phyloP scores from a whole-genome alignment of 2,329 filamentous ascomycete genomes.

The Bipolaris zeicola region DNA sequence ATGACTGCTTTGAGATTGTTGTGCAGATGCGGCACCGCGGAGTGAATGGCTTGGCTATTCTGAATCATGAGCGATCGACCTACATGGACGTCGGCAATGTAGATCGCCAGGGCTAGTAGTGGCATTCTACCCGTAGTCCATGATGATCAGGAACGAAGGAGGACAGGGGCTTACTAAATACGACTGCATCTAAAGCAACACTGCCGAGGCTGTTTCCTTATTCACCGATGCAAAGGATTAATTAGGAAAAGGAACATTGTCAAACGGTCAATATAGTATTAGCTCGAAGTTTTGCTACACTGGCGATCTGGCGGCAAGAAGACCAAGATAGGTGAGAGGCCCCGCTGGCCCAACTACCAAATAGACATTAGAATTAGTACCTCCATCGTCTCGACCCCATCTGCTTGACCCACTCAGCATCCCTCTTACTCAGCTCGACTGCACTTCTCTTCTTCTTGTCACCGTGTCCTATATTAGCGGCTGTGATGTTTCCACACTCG shows the following conservation, averaged over 20 bases:
- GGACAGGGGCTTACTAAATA: not conserved
- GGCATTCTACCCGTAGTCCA: not conserved
- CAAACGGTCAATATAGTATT: not conserved
- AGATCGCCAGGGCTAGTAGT: not conserved
- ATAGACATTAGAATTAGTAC: conserved; percentile 2
- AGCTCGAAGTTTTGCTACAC: not conserved
- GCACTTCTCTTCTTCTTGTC: conserved; percentile 39
- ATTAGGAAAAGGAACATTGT: not conserved
- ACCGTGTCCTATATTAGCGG: conserved; percentile 25
- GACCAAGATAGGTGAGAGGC: not conserved
- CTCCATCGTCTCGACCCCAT: conserved; percentile 15
- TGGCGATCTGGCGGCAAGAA: not conserved
- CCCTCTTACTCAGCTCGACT: conserved; percentile 35
- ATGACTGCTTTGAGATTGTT: not conserved
- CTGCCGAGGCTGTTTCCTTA: not conserved
- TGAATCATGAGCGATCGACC: not conserved
- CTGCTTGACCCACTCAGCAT: conserved; percentile 42
- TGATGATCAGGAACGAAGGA: not conserved
- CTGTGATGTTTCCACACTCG: conserved; percentile 48
- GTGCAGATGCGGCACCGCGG: not conserved
- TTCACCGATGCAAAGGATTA: not conserved
- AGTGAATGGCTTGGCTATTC: not conserved
- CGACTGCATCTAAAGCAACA: not conserved
- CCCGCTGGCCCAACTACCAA: not conserved
- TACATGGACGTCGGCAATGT: not conserved